A percentile compares a stretch with the other conserved stretches of the same genome.
These are phyloP conservation scores for Suillus ampliporus DNA, from an alignment of 768 basidiomycete species.

Conservation along the genomic window DNA sequence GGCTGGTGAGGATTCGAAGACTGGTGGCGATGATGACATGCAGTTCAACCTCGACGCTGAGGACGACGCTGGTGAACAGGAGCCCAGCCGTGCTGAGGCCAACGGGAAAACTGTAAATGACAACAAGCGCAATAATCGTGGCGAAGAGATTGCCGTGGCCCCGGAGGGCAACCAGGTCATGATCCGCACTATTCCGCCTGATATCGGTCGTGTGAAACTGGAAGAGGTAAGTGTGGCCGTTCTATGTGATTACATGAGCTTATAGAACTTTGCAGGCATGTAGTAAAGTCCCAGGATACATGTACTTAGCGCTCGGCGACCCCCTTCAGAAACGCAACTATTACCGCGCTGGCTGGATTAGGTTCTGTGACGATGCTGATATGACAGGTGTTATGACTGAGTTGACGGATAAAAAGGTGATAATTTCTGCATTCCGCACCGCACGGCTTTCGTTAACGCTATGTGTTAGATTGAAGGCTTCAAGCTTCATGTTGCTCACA, in stretches of 20 bases:
- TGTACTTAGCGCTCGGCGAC: constrained; percentile 90
- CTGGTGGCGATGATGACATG: constrained; percentile 69
- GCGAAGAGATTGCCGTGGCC: constrained; percentile 71
- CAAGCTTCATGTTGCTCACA: constrained; percentile 89
- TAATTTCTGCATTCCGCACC: constrained; percentile 19
- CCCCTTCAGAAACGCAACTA: constrained; percentile 92
- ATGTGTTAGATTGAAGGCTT: constrained; percentile 85
- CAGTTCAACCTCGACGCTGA: constrained; percentile 75
- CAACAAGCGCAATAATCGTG: constrained; percentile 57
- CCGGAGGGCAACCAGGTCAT: constrained; percentile 91
- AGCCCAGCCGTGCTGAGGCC: constrained; percentile 55
- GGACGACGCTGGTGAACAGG: constrained; percentile 70
- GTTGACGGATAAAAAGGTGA: constrained; percentile 85
- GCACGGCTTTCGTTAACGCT: constrained; percentile 9
- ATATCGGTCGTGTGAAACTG: constrained; percentile 86
- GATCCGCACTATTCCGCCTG: constrained; percentile 94
- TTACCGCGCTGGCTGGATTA: constrained; percentile 94
- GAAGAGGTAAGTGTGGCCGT: constrained; percentile 69
- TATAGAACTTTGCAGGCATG: constrained; percentile 60
- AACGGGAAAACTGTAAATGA: constrained; percentile 60
- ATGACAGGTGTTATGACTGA: constrained; percentile 75
- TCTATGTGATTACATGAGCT: constrained; percentile 14
- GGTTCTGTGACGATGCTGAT: constrained; percentile 84
- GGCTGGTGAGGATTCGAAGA: constrained; percentile 61
- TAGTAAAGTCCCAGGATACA: constrained; percentile 76